Evolutionary conservation across 2,329 filamentous ascomycete genomes (phyloP).

Genomic region (Neopestalotiopsis rosae): DNA sequence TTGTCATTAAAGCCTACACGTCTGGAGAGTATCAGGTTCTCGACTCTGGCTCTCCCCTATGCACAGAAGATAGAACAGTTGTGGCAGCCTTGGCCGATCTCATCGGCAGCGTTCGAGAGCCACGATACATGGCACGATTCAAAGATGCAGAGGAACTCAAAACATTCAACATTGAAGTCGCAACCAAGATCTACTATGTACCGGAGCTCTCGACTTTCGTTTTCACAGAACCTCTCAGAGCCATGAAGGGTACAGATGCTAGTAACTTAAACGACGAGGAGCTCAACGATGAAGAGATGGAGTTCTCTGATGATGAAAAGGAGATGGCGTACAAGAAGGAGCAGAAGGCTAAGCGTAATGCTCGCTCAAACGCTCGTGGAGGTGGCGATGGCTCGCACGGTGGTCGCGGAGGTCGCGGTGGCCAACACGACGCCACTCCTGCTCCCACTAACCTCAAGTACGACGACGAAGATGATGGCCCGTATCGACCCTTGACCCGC

Average conservation of each 20-base stretch:
- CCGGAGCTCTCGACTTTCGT: constrained; percentile 80
- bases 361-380: constrained; percentile 43
- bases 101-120: constrained; percentile 83
- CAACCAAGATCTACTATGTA: constrained; percentile 79
- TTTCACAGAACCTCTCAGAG: constrained; percentile 82
- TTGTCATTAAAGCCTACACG: constrained; percentile 79
- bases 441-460: constrained; percentile 59
- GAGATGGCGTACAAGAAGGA: constrained; percentile 81
- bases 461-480: constrained; percentile 65
- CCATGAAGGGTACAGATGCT: constrained; percentile 87
- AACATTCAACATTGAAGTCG: constrained; percentile 69
- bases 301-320: constrained; percentile 96
- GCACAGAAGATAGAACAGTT: constrained; percentile 74
- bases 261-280: constrained; percentile 97
- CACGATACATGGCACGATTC: constrained; percentile 85
- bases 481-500: constrained; percentile 74
- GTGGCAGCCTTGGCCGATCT: constrained; percentile 86
- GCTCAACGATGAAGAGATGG: constrained; percentile 81
- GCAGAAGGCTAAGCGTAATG: constrained; percentile 68
- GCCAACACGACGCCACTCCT: constrained; percentile 40
- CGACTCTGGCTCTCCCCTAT: constrained; percentile 83
- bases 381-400: constrained; percentile 35
- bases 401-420: constrained; percentile 39
- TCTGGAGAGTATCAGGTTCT: constrained; percentile 86
- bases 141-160: constrained; percentile 70